Conservation (phyloP, 1,284 basidiomycete species). For the Naganishia sp. region DNA sequence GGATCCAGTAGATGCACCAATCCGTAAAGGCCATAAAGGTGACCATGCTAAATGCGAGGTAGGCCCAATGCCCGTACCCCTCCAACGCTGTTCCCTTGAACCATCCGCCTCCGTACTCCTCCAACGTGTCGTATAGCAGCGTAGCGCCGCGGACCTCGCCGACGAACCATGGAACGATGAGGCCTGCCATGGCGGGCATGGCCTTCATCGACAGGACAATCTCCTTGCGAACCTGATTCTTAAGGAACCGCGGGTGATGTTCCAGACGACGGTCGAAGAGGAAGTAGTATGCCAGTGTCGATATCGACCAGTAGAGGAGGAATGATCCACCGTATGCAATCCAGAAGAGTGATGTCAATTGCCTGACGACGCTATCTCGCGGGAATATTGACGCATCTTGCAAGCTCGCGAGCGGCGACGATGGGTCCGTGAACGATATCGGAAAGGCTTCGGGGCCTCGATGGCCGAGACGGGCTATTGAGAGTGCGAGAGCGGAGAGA, state of each 20-base stretch:
- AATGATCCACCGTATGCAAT: constrained; percentile 81
- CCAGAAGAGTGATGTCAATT: constrained; percentile 70
- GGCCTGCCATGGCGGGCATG: constrained; percentile 74
- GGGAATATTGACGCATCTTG: constrained; percentile 48
- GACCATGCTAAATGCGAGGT: constrained; percentile 47
- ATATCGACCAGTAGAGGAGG: constrained; percentile 82
- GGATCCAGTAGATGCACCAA: constrained; percentile 89
- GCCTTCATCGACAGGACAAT: constrained; percentile 74
- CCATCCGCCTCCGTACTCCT: constrained; percentile 61
- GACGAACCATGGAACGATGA: constrained; percentile 93
- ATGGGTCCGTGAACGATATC: constrained; percentile 9
- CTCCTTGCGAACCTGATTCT: constrained; percentile 78
- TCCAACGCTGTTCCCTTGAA: constrained; percentile 39
- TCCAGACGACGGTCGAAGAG: constrained; percentile 97
- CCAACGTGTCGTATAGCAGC: constrained; percentile 73
- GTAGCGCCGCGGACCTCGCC: constrained; percentile 87
- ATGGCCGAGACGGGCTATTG: constrained; percentile 23
- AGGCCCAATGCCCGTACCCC: constrained; percentile 42
- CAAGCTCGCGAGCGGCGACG: constrained; percentile 8
- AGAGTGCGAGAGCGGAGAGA: constrained; percentile 19
- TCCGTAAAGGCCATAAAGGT: constrained; percentile 91
- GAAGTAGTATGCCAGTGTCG: constrained; percentile 75
- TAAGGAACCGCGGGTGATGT: constrained; percentile 89
- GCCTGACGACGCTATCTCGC: constrained; percentile 75
- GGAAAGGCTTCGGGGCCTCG: constrained; percentile 23